Conservation (phyloP, 2,329 filamentous ascomycete species). For the Colletotrichum theobromicola region DNA sequence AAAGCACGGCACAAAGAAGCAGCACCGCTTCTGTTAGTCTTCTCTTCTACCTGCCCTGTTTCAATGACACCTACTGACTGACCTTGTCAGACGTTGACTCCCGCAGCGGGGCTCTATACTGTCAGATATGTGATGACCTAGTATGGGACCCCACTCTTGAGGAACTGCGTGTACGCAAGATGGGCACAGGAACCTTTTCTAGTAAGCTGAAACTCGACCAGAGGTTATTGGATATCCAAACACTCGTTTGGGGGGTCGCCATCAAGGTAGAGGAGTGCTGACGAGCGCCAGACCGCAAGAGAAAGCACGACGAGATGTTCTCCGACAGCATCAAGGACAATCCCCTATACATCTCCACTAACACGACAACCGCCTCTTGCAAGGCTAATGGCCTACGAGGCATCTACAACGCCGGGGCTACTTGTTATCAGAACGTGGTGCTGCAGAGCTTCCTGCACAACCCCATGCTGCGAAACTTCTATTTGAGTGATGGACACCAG, state of each 20-base stretch:
- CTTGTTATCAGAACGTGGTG: constrained; percentile 97
- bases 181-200: constrained; percentile 68
- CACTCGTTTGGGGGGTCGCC: background rate
- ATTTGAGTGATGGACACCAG: constrained; percentile 88
- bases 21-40: constrained; percentile 75
- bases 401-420: constrained; percentile 97
- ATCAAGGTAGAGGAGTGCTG: background rate
- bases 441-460: constrained; percentile 94
- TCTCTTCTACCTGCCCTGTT: background rate
- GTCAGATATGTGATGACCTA: constrained; percentile 81
- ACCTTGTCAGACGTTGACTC: constrained; percentile 74
- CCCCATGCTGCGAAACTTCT: constrained; percentile 88
- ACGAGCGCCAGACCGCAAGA: constrained; percentile 64
- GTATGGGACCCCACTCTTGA: constrained; percentile 85
- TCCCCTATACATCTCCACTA: constrained; percentile 75
- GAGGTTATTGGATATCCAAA: background rate
- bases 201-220: constrained; percentile 49
- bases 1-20: constrained; percentile 71
- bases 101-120: constrained; percentile 75
- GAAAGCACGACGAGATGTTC: constrained; percentile 76
- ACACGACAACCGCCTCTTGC: constrained; percentile 82
- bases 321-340: constrained; percentile 72
- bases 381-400: constrained; percentile 87
- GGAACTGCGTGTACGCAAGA: constrained; percentile 73
- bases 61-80: constrained; percentile 31